A percentile compares a stretch with the other conserved stretches of the same genome.
These are phyloP conservation scores for Conticribra guillardii DNA, from an alignment of 108 stramenopile genomes.

Conservation along the genomic window DNA sequence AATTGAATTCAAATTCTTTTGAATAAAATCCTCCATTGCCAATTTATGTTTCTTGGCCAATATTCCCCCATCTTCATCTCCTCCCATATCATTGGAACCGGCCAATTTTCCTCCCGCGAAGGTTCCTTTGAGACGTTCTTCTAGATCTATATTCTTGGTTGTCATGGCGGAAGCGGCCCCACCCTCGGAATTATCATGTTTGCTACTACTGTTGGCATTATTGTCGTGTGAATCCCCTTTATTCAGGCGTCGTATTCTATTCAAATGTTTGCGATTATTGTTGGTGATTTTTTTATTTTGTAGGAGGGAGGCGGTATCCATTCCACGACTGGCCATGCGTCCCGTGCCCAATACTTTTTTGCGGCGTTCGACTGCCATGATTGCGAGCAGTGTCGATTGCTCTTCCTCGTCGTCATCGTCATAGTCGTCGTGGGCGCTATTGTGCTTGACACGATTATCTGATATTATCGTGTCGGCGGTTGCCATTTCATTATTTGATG, in stretches of 20 bases:
- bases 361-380: slow-evolving; percentile 36
- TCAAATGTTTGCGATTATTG: too few species aligned
- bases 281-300: too few species aligned
- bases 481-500: neutral
- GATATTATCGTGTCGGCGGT: neutral
- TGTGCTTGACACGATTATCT: neutral
- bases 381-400: slow-evolving; percentile 22
- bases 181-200: neutral
- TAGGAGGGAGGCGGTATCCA: slow-evolving; percentile 30
- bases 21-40: slow-evolving; percentile 61
- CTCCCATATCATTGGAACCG: slow-evolving; percentile 50
- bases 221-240: too few species aligned
- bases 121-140: slow-evolving; percentile 49
- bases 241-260: neutral
- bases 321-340: slow-evolving; percentile 28
- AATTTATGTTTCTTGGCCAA: slow-evolving; percentile 55
- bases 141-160: slow-evolving; percentile 33
- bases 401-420: slow-evolving; percentile 19
- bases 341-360: slow-evolving; percentile 26
- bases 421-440: neutral
- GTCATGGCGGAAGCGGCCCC: neutral
- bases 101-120: slow-evolving; percentile 45
- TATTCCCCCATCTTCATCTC: slow-evolving; percentile 49
- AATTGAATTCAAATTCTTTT: slow-evolving; percentile 30
- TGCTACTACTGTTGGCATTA: too few species aligned